phyloP scores from a whole-genome alignment of 768 basidiomycete species.

The Phlebiopsis flavidoalba region DNA sequence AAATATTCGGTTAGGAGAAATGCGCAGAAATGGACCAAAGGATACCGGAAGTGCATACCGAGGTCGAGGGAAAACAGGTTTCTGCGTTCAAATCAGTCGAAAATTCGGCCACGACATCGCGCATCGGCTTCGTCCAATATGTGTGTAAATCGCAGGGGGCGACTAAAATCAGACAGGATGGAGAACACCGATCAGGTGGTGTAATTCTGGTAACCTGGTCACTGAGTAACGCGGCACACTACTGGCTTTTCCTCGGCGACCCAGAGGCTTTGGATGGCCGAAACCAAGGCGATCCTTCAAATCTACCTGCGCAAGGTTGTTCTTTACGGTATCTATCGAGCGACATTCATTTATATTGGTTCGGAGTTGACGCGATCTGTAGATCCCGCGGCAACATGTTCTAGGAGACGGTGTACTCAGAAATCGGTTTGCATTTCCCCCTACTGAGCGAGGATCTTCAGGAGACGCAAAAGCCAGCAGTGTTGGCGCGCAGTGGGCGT shows the following conservation, averaged over 20 bases:
- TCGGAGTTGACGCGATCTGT: too few species aligned
- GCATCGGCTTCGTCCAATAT: conserved; percentile 26
- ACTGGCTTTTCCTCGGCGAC: conserved; percentile 3
- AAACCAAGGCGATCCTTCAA: neutral
- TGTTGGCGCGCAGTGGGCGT: neutral
- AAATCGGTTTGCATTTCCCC: neutral
- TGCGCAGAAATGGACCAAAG: conserved; percentile 1
- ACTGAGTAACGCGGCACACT: neutral
- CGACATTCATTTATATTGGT: too few species aligned
- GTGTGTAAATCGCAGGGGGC: conserved; percentile 27
- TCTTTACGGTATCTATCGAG: conserved; percentile 1
- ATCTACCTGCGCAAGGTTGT: conserved; percentile 4
- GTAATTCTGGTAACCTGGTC: neutral
- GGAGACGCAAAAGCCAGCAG: neutral
- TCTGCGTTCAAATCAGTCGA: conserved; percentile 23
- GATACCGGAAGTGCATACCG: neutral
- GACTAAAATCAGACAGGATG: conserved; percentile 8
- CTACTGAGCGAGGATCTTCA: neutral
- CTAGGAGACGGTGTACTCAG: too few species aligned
- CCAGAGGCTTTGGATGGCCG: neutral
- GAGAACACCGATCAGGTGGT: neutral
- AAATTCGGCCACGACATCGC: conserved; percentile 30
- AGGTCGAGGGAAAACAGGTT: conserved; percentile 16
- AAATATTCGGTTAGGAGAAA: conserved; percentile 17
- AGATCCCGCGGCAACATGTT: too few species aligned